Conservation (phyloP, 164 flowering plant species). For the Vitis cinerea region DNA sequence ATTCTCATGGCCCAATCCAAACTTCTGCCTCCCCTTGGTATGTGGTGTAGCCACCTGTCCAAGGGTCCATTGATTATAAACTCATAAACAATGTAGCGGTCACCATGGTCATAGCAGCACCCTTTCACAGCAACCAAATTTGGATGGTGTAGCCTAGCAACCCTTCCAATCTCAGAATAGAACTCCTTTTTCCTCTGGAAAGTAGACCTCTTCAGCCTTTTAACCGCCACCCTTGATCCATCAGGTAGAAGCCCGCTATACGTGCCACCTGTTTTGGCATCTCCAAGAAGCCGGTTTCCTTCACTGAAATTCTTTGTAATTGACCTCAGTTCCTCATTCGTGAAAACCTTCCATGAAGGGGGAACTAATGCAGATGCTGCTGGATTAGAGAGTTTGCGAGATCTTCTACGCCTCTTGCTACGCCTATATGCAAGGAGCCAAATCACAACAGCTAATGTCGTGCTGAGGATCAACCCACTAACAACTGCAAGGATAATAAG, state of each 20-base stretch:
- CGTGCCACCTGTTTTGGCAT: slow-evolving; percentile 93
- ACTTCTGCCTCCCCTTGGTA: slow-evolving; percentile 85
- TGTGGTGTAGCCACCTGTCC: slow-evolving; percentile 93
- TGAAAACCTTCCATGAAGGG: slow-evolving; percentile 82
- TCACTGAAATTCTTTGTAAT: slow-evolving; percentile 93
- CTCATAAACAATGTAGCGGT: slow-evolving; percentile 90
- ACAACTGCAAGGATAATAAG: slow-evolving; percentile 76
- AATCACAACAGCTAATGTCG: slow-evolving; percentile 64
- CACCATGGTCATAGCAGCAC: slow-evolving; percentile 94
- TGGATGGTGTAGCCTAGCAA: slow-evolving; percentile 87
- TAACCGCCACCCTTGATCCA: slow-evolving; percentile 89
- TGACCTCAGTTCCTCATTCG: slow-evolving; percentile 73
- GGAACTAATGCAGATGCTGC: slow-evolving; percentile 73
- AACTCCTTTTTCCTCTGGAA: slow-evolving; percentile 95
- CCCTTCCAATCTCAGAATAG: slow-evolving; percentile 83
- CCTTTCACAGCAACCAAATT: slow-evolving; percentile 88
- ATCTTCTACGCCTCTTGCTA: slow-evolving; percentile 63
- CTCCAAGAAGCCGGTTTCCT: slow-evolving; percentile 89
- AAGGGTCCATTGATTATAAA: slow-evolving; percentile 85
- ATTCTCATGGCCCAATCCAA: slow-evolving; percentile 95
- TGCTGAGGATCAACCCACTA: slow-evolving; percentile 78
- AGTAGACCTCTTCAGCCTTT: slow-evolving; percentile 86
- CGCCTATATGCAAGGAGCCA: slow-evolving; percentile 82
- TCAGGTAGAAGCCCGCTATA: slow-evolving; percentile 80
- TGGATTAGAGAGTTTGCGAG: slow-evolving; percentile 63